A percentile compares a stretch with the other conserved stretches of the same genome.
Conservation (phyloP, 108 stramenopile genomes). For the Stephanodiscus triporus region DNA sequence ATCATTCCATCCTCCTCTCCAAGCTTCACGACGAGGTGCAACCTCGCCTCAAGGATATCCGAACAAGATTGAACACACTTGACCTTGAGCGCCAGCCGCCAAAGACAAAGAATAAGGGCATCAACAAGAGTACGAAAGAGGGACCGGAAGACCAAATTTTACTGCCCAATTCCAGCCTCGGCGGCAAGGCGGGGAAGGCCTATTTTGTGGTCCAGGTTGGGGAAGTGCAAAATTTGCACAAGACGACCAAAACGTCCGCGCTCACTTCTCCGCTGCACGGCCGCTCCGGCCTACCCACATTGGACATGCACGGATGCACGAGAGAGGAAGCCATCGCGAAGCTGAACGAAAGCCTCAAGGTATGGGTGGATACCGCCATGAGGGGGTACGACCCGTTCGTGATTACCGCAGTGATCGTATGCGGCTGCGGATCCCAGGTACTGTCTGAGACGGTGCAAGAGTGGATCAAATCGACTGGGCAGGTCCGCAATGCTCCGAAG, state of each 20-base stretch:
- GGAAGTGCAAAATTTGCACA: too few species aligned
- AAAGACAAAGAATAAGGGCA: not conserved
- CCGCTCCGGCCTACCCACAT: not conserved
- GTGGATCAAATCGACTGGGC: slow-evolving; percentile 17
- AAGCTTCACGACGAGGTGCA: too few species aligned
- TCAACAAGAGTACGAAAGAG: too few species aligned
- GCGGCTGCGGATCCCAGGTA: slow-evolving; percentile 28
- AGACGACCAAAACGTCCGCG: too few species aligned
- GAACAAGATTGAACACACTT: too few species aligned
- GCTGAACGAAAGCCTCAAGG: slow-evolving; percentile 15
- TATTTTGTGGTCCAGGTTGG: too few species aligned
- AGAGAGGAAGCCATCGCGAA: slow-evolving; percentile 14
- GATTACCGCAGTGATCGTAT: slow-evolving; percentile 12
- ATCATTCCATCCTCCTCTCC: too few species aligned
- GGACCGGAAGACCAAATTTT: too few species aligned
- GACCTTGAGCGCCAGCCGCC: slow-evolving; percentile 13
- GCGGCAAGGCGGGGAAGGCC: too few species aligned
- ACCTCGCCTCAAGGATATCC: too few species aligned
- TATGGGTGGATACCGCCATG: slow-evolving; percentile 30
- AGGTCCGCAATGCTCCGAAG: slow-evolving; percentile 28
- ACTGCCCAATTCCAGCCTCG: too few species aligned
- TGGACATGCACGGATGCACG: slow-evolving; percentile 27
- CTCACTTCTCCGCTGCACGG: too few species aligned
- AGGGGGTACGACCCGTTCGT: slow-evolving; percentile 21
- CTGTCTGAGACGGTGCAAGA: slow-evolving; percentile 23